Evolutionary conservation across 192 early-diverging fungal genomes (phyloP).

Genomic region (Backusella macrospora): DNA sequence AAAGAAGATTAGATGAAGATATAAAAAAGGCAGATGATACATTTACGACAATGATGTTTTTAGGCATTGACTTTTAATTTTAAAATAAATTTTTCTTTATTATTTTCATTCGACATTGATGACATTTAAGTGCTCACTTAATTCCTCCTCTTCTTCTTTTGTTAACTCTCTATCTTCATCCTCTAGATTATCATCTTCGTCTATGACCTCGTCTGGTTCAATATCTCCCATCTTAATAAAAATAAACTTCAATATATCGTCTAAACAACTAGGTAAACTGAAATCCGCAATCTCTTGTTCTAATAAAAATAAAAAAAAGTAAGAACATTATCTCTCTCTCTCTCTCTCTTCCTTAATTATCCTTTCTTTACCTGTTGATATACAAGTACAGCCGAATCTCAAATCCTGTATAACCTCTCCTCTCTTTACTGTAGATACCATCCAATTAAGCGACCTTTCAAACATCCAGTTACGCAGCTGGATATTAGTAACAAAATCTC

Average conservation of each 20-base stretch:
- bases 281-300: conserved; percentile 34
- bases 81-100: not conserved
- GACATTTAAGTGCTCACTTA: conserved; percentile 15
- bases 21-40: conserved; percentile 49
- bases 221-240: conserved; percentile 23
- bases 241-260: conserved; percentile 33
- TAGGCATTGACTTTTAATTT: not conserved
- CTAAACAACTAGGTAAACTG: conserved; percentile 7
- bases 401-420: conserved; percentile 14
- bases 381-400: conserved; percentile 31
- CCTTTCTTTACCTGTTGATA: conserved; percentile 24
- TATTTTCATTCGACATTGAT: conserved; percentile 1
- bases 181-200: conserved; percentile 5
- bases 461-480: conserved; percentile 28
- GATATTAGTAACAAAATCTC: conserved; percentile 17
- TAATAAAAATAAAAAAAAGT: conserved; percentile 11
- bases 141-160: conserved; percentile 17
- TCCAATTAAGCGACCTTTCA: conserved; percentile 31
- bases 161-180: not conserved
- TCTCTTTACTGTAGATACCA: not conserved
- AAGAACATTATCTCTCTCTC: not conserved
- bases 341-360: not conserved
- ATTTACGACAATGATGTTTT: conserved; percentile 48
- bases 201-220: not conserved
- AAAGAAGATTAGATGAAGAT: conserved; percentile 40